Percentiles rank a stretch among this genome's conserved stretches.
phyloP scores from a whole-genome alignment of 2,329 filamentous ascomycete species.

The Ophiostoma populinum region DNA sequence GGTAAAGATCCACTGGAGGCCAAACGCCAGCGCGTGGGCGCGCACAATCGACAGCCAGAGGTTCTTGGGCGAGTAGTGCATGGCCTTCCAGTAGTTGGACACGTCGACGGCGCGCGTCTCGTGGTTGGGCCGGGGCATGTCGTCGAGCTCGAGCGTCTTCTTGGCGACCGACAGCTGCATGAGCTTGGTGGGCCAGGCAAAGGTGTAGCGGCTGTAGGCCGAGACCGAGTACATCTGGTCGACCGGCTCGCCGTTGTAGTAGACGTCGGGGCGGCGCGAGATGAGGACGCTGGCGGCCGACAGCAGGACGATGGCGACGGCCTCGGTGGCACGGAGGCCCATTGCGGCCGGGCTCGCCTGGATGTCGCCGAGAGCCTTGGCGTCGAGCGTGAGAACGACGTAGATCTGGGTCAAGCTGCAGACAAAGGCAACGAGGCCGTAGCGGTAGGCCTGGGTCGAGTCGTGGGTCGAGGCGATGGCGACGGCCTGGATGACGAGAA shows the following conservation, averaged over 20 bases:
- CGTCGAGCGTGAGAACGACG: slow-evolving; percentile 28
- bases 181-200: slow-evolving; percentile 42
- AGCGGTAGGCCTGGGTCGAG: slow-evolving; percentile 32
- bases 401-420: slow-evolving; percentile 28
- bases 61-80: slow-evolving; percentile 24
- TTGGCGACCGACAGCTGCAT: slow-evolving; percentile 38
- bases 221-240: slow-evolving; percentile 46
- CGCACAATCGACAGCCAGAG: slow-evolving; percentile 44
- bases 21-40: slow-evolving; percentile 37
- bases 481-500: slow-evolving; percentile 34
- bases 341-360: slow-evolving; percentile 20
- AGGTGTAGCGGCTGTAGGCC: slow-evolving; percentile 44
- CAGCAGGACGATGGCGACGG: slow-evolving; percentile 27
- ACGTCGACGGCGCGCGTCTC: slow-evolving; percentile 32
- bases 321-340: slow-evolving; percentile 29
- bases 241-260: slow-evolving; percentile 37
- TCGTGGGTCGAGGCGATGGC: slow-evolving; percentile 30
- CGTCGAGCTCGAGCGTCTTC: slow-evolving; percentile 40
- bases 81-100: slow-evolving; percentile 30
- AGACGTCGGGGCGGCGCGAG: slow-evolving; percentile 52
- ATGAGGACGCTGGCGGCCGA: slow-evolving; percentile 34
- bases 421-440: slow-evolving; percentile 33
- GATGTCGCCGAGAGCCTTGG: slow-evolving; percentile 19
- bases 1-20: slow-evolving; percentile 41
- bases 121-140: slow-evolving; percentile 45